Evolutionary conservation across 2,329 filamentous ascomycete genomes (phyloP).

Genomic region (Diaporthe australafricana): DNA sequence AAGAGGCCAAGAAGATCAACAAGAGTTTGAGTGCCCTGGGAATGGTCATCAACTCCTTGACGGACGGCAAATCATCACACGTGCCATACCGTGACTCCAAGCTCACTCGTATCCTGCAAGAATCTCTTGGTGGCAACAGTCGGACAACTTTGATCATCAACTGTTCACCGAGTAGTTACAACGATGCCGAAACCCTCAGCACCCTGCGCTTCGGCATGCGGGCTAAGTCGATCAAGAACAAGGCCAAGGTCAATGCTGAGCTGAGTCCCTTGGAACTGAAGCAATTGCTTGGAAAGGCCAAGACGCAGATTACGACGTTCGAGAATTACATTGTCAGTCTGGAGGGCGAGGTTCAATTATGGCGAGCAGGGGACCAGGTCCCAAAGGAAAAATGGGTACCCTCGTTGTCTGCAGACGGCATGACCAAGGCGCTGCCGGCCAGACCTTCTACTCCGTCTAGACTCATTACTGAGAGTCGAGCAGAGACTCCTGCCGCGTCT

Average conservation of each 20-base stretch:
- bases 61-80: constrained; percentile 96
- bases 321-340: constrained; percentile 86
- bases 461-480: constrained; percentile 66
- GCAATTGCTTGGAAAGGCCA: constrained; percentile 89
- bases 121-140: constrained; percentile 96
- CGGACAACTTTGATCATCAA: constrained; percentile 99
- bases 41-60: constrained; percentile 98
- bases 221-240: constrained; percentile 99
- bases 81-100: constrained; percentile 98
- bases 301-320: constrained; percentile 88
- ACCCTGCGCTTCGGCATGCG: constrained; percentile 95
- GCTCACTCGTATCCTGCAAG: constrained; percentile 95
- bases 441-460: constrained; percentile 66
- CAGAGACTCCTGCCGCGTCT: constrained; percentile 74
- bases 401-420: constrained; percentile 67
- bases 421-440: constrained; percentile 57
- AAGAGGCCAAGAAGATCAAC: constrained; percentile 99
- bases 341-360: constrained; percentile 86
- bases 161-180: constrained; percentile 98
- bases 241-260: constrained; percentile 99
- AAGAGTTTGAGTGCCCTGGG: constrained; percentile 98
- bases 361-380: constrained; percentile 89
- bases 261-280: constrained; percentile 97
- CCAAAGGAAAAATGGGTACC: constrained; percentile 90
- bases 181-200: constrained; percentile 92